Evolutionary conservation across 2,329 filamentous ascomycete species (phyloP).

Genomic region (Beauveria sp.): DNA sequence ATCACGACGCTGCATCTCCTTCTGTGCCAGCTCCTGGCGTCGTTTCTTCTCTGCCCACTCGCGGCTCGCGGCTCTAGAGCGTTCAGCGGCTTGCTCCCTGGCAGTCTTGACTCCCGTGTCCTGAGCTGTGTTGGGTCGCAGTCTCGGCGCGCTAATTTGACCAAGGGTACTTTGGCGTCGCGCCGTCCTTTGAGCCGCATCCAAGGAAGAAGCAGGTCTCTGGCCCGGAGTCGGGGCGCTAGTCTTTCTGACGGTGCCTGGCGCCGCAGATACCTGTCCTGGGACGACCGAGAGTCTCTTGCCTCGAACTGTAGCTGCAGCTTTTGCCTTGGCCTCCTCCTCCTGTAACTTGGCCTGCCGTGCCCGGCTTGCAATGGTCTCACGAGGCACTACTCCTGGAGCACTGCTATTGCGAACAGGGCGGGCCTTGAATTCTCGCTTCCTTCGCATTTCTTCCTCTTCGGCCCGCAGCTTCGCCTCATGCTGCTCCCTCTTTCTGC

Average conservation of each 20-base stretch:
- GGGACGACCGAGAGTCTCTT: constrained; percentile 17
- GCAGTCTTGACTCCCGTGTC: constrained; percentile 47
- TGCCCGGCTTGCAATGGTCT: constrained; percentile 50
- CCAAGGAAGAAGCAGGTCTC: neutral
- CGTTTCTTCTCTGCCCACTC: constrained; percentile 56
- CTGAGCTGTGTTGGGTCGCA: constrained; percentile 42
- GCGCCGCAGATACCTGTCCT: constrained; percentile 20
- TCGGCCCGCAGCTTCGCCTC: constrained; percentile 48
- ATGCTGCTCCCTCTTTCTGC: constrained; percentile 47
- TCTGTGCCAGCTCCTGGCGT: constrained; percentile 27
- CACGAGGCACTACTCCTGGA: constrained; percentile 40
- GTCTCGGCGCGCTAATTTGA: constrained; percentile 34
- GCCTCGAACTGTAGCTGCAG: constrained; percentile 11
- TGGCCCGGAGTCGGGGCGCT: neutral
- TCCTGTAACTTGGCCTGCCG: constrained; percentile 38
- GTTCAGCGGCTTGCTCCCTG: constrained; percentile 53
- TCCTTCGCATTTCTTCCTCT: constrained; percentile 52
- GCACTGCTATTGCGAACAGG: constrained; percentile 42
- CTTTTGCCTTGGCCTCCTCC: constrained; percentile 18
- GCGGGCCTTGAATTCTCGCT: constrained; percentile 57
- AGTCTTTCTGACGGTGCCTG: constrained; percentile 14
- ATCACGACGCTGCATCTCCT: neutral
- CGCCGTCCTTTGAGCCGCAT: constrained; percentile 1
- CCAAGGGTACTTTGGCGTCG: constrained; percentile 11
- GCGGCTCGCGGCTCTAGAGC: constrained; percentile 49